phyloP scores from a whole-genome alignment of 108 stramenopile genomes.

The Aureococcus anophagefferens region DNA sequence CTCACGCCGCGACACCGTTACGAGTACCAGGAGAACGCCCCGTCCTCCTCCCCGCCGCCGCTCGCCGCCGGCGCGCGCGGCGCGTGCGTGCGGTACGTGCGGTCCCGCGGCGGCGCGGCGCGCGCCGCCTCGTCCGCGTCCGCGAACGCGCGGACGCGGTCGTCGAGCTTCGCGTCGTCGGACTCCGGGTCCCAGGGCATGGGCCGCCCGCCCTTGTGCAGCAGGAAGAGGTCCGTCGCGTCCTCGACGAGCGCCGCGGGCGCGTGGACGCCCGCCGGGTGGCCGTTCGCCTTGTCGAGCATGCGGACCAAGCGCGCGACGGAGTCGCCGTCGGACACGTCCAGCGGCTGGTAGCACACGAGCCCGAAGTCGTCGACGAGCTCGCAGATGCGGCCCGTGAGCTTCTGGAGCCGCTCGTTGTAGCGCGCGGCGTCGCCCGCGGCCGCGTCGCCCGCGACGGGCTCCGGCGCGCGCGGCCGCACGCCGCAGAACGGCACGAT shows the following conservation, averaged over 20 bases:
- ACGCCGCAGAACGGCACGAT: slow-evolving; percentile 7
- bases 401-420: slow-evolving; percentile 20
- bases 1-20: too few species aligned
- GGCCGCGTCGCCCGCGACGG: slow-evolving; percentile 1
- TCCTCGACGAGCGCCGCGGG: background rate
- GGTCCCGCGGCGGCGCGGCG: too few species aligned
- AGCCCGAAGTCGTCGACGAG: slow-evolving; percentile 41
- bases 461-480: background rate
- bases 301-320: slow-evolving; percentile 32
- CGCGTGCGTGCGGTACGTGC: too few species aligned
- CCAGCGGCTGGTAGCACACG: slow-evolving; percentile 34
- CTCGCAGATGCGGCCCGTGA: slow-evolving; percentile 29
- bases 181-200: too few species aligned
- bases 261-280: background rate
- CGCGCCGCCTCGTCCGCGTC: too few species aligned
- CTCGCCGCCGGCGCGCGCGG: too few species aligned
- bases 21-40: too few species aligned
- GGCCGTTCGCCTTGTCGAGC: slow-evolving; percentile 46
- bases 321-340: slow-evolving; percentile 37
- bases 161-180: too few species aligned
- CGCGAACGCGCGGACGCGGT: too few species aligned
- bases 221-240: background rate
- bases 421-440: background rate
- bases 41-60: too few species aligned
- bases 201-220: too few species aligned